Percentiles rank a stretch among this genome's conserved stretches.
Conservation (phyloP, 805 yeast species). For the Hanseniaspora singularis region DNA sequence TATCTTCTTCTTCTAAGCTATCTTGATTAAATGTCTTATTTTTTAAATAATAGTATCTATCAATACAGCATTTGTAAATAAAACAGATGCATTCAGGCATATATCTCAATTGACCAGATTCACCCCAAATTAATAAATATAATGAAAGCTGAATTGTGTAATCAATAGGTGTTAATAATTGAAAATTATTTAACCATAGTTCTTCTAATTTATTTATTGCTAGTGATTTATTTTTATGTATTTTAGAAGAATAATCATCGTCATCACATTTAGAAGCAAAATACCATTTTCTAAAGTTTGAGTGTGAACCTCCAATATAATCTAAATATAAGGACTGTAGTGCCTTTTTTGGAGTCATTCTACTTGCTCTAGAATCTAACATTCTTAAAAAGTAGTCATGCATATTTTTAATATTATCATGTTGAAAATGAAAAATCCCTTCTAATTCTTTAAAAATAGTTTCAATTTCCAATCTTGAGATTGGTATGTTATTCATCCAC, state of each 20-base stretch:
- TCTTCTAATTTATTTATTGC: conserved; percentile 27
- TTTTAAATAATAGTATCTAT: conserved; percentile 50
- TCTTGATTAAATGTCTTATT: conserved; percentile 49
- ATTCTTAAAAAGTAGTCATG: conserved; percentile 67
- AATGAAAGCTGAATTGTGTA: conserved; percentile 57
- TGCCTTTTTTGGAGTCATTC: conserved; percentile 62
- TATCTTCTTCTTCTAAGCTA: conserved; percentile 60
- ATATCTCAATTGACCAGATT: conserved; percentile 71
- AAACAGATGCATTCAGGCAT: conserved; percentile 85
- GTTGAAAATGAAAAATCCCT: conserved; percentile 69
- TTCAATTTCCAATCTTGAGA: conserved; percentile 43
- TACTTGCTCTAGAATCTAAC: conserved; percentile 74
- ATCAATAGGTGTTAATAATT: conserved; percentile 36
- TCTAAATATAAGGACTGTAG: conserved; percentile 70
- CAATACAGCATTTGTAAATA: conserved; percentile 70
- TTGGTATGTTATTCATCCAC: conserved; percentile 32
- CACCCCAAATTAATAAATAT: conserved; percentile 77
- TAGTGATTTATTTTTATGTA: conserved; percentile 58
- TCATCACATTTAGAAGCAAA: conserved; percentile 72
- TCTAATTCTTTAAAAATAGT: conserved; percentile 42
- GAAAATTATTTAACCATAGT: conserved; percentile 5
- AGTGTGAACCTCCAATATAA: conserved; percentile 78
- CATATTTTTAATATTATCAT: conserved; percentile 66
- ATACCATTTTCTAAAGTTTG: conserved; percentile 86
- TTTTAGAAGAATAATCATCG: conserved; percentile 69